Conservation (phyloP, 768 basidiomycete species). For the Omphalotus guepiniiformis region DNA sequence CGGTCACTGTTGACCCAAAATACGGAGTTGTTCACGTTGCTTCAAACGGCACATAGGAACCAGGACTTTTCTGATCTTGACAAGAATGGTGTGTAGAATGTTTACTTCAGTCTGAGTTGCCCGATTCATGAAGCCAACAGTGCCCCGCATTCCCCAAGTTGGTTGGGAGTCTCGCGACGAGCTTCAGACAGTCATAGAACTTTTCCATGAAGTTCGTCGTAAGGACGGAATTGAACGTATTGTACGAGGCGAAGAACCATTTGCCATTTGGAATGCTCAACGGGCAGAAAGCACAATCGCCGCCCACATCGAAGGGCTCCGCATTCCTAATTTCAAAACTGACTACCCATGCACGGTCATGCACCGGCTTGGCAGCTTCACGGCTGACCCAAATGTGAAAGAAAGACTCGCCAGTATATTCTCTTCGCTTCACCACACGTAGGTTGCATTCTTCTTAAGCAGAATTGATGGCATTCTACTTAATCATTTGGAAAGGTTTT, state of each 20-base stretch:
- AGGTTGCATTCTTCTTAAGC: too few relatives aligned
- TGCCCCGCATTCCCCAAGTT: too few relatives aligned
- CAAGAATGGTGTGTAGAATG: neutral
- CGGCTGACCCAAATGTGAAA: neutral
- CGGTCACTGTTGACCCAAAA: neutral
- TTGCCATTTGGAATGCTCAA: neutral
- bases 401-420: neutral
- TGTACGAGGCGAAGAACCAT: neutral
- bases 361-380: neutral
- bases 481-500: neutral
- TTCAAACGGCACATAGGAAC: neutral
- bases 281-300: neutral
- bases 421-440: neutral
- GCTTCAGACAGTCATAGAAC: too few relatives aligned
- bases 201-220: neutral
- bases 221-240: neutral
- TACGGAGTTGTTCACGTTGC: neutral
- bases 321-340: too few relatives aligned
- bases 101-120: neutral
- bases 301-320: neutral
- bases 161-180: too few relatives aligned
- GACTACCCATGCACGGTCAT: neutral
- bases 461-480: too few relatives aligned
- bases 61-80: neutral
- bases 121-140: neutral